Base-by-base conservation (phyloP, 305 asterid species). In the Solanum hybrid region DNA sequence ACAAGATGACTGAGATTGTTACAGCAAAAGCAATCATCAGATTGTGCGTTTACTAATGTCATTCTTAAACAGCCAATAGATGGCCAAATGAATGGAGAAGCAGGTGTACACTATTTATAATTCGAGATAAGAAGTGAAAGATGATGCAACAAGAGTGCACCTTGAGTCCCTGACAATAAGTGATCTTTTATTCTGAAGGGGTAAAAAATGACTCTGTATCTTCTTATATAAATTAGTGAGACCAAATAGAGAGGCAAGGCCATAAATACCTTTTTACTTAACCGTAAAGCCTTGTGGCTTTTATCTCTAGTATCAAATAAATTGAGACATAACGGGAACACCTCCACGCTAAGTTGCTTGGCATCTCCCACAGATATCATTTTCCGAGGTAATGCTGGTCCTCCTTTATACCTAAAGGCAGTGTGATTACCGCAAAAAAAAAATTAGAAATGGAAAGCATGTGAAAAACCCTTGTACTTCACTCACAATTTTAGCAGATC, bases 351-450 rank as follows among this genome's bases (percentile, higher is more conserved):
- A 65, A 94, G 93, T 91, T 94, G 96, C 94, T 95, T 96, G 90
- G 93, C 93, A 88, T 93, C 97, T 90, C 99, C 99, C 85, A 93
- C 93, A 65, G 95, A 93, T 84, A 97, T 97, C 98, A 96, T 95
- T 91, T 94, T 95, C 89, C 99, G 92, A 13, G 95, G 95, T 91
- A 97, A 90, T 4, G 93, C 93, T 22, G 99, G 99, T 84, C 99
- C 99, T 85, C 99, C 99, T 92, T 93, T 95, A 91, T 97, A 97
- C 99, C 99, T 97, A 90, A 33, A 68, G 85, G 81, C 75, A 87
- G 34, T 72, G 45, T 26, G 73, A 31, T 70, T 36, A 81, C 79
- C 87, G 87, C 17, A 87, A 75, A 6, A 75, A 68, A 7, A 33
- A 24, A 11, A 27, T 83, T 90, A 39, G 90, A 34, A 57, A 77